A percentile compares a stretch with the other conserved stretches of the same genome.
Evolutionary conservation across 2,329 filamentous ascomycete genomes (phyloP).

Genomic region (Paecilomyces dactylethromorphus): DNA sequence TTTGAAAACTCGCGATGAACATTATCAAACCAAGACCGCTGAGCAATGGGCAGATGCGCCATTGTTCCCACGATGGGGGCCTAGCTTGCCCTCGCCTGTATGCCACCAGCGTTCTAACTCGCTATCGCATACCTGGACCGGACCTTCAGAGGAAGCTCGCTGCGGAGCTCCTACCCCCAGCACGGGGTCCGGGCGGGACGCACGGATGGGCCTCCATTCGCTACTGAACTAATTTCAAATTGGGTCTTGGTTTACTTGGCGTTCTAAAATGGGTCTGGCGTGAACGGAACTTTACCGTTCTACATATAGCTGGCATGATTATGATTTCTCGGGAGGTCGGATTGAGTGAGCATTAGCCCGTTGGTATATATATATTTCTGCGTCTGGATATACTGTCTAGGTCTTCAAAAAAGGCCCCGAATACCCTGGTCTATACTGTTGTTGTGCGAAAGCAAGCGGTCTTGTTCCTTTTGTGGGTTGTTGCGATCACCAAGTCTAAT

Average conservation of each 20-base stretch:
- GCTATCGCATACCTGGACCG: constrained; percentile 18
- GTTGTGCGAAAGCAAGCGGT: not conserved
- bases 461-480: not conserved
- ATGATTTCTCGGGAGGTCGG: not conserved
- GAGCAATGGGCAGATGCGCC: constrained; percentile 3
- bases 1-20: constrained; percentile 17
- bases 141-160: constrained; percentile 8
- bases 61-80: not conserved
- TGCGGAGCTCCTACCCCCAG: not conserved
- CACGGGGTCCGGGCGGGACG: constrained; percentile 23
- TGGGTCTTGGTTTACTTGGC: constrained; percentile 5
- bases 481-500: not conserved
- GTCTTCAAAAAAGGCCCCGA: not conserved
- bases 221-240: constrained; percentile 29
- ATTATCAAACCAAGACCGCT: constrained; percentile 14
- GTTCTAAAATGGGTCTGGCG: constrained; percentile 5
- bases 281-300: not conserved
- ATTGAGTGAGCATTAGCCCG: not conserved
- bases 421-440: not conserved
- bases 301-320: not conserved
- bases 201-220: constrained; percentile 33
- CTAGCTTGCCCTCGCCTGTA: not conserved
- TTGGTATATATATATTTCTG: not conserved
- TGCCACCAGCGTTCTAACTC: constrained; percentile 11
- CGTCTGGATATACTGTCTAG: not conserved